Evolutionary conservation across 805 yeast genomes (phyloP).

Genomic region (Naumovozyma dairenensis): DNA sequence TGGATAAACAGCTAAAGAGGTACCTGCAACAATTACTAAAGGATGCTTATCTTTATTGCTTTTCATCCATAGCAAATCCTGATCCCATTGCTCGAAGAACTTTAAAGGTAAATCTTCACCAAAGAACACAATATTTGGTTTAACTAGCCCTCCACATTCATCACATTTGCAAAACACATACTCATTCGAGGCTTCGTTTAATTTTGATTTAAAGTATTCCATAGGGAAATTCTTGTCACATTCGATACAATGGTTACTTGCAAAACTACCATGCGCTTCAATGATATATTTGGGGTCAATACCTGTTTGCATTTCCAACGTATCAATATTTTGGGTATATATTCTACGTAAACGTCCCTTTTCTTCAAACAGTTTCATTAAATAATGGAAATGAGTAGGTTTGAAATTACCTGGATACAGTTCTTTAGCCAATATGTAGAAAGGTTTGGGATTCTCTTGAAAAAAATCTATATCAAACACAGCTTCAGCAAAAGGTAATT

Average conservation of each 20-base stretch:
- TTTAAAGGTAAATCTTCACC: constrained; percentile 75
- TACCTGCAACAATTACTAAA: constrained; percentile 82
- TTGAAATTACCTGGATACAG: constrained; percentile 78
- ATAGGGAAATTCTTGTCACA: constrained; percentile 49
- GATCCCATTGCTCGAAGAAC: constrained; percentile 63
- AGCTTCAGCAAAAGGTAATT: constrained; percentile 89
- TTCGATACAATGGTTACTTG: constrained; percentile 69
- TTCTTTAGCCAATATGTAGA: constrained; percentile 74
- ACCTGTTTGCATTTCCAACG: constrained; percentile 81
- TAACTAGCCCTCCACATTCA: constrained; percentile 64
- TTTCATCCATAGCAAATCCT: constrained; percentile 28
- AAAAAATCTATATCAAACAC: constrained; percentile 87
- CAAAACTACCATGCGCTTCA: constrained; percentile 95
- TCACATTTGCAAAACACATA: constrained; percentile 38
- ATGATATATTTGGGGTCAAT: constrained; percentile 52
- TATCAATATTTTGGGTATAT: constrained; percentile 90
- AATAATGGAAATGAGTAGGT: constrained; percentile 75
- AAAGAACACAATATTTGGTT: constrained; percentile 91
- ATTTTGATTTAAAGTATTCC: constrained; percentile 33
- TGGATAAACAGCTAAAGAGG: constrained; percentile 82
- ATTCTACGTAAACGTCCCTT: constrained; percentile 54
- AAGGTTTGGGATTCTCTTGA: constrained; percentile 66
- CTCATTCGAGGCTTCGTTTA: constrained; percentile 13
- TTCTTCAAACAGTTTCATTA: constrained; percentile 59
- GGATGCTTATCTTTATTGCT: constrained; percentile 33